Conservation (phyloP, 2,329 filamentous ascomycete species). For the Sporothrix dimorphospora region DNA sequence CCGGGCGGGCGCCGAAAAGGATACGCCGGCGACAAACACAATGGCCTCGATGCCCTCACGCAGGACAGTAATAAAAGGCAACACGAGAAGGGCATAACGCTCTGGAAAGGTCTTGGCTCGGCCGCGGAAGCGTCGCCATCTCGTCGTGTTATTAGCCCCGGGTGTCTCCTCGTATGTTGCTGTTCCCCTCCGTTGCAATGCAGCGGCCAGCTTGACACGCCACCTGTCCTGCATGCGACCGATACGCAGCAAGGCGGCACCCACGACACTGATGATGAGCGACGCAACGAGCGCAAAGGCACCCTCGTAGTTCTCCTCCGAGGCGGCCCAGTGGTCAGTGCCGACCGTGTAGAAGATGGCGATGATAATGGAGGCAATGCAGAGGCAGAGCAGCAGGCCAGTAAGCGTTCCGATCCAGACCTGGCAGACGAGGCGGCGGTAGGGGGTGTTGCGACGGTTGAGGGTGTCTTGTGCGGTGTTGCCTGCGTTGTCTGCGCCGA, state of each 20-base stretch:
- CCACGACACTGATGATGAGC: constrained; percentile 73
- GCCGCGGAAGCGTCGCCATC: constrained; percentile 42
- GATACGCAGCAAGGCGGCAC: constrained; percentile 71
- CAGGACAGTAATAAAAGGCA: constrained; percentile 77
- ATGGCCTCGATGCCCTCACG: constrained; percentile 78
- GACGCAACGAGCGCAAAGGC: constrained; percentile 69
- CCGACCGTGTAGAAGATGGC: constrained; percentile 72
- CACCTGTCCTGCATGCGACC: constrained; percentile 78
- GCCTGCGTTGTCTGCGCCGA: too few relatives aligned
- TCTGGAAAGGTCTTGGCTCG: constrained; percentile 62
- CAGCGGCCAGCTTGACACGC: constrained; percentile 70
- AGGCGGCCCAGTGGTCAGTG: constrained; percentile 60
- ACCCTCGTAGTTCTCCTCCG: constrained; percentile 74
- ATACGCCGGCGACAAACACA: constrained; percentile 76
- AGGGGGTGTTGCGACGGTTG: constrained; percentile 61
- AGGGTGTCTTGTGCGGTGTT: too few relatives aligned
- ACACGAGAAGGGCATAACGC: constrained; percentile 75
- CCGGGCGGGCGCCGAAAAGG: constrained; percentile 67
- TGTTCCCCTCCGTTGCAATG: constrained; percentile 51
- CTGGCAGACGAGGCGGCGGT: constrained; percentile 74
- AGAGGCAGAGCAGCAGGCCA: constrained; percentile 66
- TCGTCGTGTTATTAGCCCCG: constrained; percentile 33
- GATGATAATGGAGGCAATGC: constrained; percentile 69
- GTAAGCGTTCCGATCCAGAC: constrained; percentile 65
- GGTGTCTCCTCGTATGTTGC: not conserved